Percentiles rank a stretch among this genome's conserved stretches.
Evolutionary conservation across 345 rosid species (phyloP).

Genomic region (Melaleuca quinquenervia): DNA sequence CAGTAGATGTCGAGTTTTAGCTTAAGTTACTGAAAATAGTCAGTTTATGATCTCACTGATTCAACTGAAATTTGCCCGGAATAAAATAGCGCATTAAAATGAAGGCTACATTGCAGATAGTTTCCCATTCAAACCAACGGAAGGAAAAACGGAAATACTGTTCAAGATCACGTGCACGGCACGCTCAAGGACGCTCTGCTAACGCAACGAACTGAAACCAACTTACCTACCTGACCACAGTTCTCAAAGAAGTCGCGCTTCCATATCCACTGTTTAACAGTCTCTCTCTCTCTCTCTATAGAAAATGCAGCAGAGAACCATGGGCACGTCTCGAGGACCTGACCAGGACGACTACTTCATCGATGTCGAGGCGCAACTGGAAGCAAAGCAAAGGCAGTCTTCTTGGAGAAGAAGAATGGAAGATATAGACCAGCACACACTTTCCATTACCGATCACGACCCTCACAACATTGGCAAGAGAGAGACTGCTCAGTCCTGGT

Average conservation of each 20-base stretch:
- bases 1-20: not conserved
- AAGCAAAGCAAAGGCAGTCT: not conserved
- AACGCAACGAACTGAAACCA: not conserved
- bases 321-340: not conserved
- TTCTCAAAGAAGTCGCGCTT: not conserved
- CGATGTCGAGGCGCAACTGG: not conserved
- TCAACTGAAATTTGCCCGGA: not conserved
- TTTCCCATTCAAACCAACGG: not conserved
- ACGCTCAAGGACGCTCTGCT: not conserved
- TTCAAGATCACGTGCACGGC: not conserved
- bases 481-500: constrained; percentile 6
- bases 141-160: not conserved
- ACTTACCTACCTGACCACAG: not conserved
- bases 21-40: not conserved
- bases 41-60: not conserved
- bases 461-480: constrained; percentile 7
- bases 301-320: not conserved
- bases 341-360: not conserved
- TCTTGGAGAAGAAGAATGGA: not conserved
- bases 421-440: not conserved
- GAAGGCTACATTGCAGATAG: not conserved
- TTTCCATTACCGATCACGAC: constrained; percentile 19
- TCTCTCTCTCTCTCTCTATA: not conserved
- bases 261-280: not conserved
- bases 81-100: not conserved